Conservation (phyloP, 225 moss, liverwort and hornwort genomes). For the Bryum argenteum region DNA sequence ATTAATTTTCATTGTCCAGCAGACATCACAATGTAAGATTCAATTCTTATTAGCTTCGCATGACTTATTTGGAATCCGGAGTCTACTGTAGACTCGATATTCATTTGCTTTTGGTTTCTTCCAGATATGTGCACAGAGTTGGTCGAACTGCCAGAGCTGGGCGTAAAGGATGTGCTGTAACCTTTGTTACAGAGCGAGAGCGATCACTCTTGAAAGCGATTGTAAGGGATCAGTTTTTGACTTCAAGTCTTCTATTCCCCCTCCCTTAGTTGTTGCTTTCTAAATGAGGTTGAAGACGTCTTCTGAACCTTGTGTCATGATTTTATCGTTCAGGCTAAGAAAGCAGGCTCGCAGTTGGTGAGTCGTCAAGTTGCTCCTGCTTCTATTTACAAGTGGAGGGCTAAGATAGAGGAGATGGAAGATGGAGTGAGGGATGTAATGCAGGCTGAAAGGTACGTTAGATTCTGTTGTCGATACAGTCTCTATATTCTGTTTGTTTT, state of each 20-base stretch:
- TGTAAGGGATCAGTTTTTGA: slow-evolving; percentile 42
- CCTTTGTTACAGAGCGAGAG: slow-evolving; percentile 84
- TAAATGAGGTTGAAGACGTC: background rate
- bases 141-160: slow-evolving; percentile 98
- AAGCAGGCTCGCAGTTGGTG: slow-evolving; percentile 78
- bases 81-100: background rate
- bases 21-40: slow-evolving; percentile 86
- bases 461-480: background rate
- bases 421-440: slow-evolving; percentile 80
- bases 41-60: background rate
- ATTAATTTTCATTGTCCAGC: slow-evolving; percentile 94
- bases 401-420: slow-evolving; percentile 91
- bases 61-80: background rate
- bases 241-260: background rate
- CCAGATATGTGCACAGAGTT: slow-evolving; percentile 97
- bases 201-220: slow-evolving; percentile 85
- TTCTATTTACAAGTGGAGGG: slow-evolving; percentile 72
- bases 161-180: slow-evolving; percentile 86
- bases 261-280: background rate
- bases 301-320: slow-evolving; percentile 10
- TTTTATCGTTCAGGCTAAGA: slow-evolving; percentile 68
- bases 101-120: slow-evolving; percentile 28
- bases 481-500: slow-evolving; percentile 16
- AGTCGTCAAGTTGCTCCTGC: slow-evolving; percentile 68
- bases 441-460: slow-evolving; percentile 69